These are phyloP conservation scores for Salix dunnii DNA, from an alignment of 345 rosid species.

Conservation along the genomic window DNA sequence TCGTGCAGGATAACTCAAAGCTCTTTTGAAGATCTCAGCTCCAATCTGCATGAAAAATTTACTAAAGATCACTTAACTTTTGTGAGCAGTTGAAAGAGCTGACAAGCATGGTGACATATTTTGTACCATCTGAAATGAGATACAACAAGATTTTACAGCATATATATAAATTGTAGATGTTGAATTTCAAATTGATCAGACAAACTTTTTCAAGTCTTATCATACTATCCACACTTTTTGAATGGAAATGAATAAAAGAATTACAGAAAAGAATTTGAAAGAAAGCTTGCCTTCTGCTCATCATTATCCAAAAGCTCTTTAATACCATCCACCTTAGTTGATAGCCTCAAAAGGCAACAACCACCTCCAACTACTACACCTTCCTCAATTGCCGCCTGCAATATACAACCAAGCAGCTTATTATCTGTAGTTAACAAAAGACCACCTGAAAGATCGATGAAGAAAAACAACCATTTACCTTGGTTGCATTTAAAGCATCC, in stretches of 20 bases:
- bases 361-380: conserved; percentile 95
- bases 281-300: conserved; percentile 63
- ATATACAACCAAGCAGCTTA: conserved; percentile 20
- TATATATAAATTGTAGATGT: not conserved
- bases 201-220: not conserved
- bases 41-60: conserved; percentile 52
- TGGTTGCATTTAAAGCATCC: conserved; percentile 94
- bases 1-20: conserved; percentile 70
- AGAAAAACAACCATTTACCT: conserved; percentile 41
- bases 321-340: conserved; percentile 59
- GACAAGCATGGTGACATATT: not conserved
- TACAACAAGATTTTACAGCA: not conserved
- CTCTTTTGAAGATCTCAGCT: conserved; percentile 85
- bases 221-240: not conserved
- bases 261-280: not conserved
- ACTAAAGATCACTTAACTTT: not conserved
- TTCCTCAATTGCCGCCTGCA: conserved; percentile 93
- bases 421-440: not conserved
- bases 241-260: not conserved
- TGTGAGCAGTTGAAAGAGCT: not conserved
- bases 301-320: conserved; percentile 64
- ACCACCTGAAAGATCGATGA: not conserved
- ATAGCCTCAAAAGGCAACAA: conserved; percentile 73
- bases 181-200: not conserved
- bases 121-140: not conserved